These are phyloP conservation scores for Chrysanthemum seticuspe DNA, from an alignment of 129 eudicot genomes.

Conservation along the genomic window DNA sequence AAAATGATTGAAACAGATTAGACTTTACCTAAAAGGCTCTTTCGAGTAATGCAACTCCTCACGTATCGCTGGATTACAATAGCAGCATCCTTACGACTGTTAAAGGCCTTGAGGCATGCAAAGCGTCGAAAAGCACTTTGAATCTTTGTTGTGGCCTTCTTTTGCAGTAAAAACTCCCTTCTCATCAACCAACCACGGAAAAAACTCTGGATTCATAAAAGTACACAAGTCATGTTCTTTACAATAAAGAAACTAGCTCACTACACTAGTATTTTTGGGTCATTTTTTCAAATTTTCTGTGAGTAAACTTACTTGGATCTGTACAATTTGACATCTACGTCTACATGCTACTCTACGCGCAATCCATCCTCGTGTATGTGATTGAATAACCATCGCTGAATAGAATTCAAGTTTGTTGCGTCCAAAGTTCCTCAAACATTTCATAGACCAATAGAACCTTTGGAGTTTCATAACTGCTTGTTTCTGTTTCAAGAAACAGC, in stretches of 20 bases:
- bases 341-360: constrained; percentile 48
- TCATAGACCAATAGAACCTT: constrained; percentile 43
- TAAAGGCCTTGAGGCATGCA: constrained; percentile 39
- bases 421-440: constrained; percentile 36
- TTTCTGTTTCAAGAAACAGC: constrained; percentile 42
- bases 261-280: no score
- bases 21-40: constrained; percentile 52
- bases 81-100: constrained; percentile 42
- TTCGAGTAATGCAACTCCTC: constrained; percentile 50
- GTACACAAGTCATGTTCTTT: constrained; percentile 13
- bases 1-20: neutral
- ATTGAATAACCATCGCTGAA: constrained; percentile 63
- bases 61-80: constrained; percentile 51
- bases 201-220: constrained; percentile 43
- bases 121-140: constrained; percentile 47
- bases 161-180: constrained; percentile 45
- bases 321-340: constrained; percentile 24
- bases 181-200: constrained; percentile 69
- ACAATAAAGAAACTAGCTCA: neutral
- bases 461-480: constrained; percentile 56
- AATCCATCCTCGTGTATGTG: constrained; percentile 67
- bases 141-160: constrained; percentile 51
- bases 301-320: constrained; percentile 34
- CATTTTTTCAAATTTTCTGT: no score
- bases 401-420: constrained; percentile 31